Base-by-base conservation (phyloP, 495 filamentous ascomycete species). In the Aspergillus panamensis region DNA sequence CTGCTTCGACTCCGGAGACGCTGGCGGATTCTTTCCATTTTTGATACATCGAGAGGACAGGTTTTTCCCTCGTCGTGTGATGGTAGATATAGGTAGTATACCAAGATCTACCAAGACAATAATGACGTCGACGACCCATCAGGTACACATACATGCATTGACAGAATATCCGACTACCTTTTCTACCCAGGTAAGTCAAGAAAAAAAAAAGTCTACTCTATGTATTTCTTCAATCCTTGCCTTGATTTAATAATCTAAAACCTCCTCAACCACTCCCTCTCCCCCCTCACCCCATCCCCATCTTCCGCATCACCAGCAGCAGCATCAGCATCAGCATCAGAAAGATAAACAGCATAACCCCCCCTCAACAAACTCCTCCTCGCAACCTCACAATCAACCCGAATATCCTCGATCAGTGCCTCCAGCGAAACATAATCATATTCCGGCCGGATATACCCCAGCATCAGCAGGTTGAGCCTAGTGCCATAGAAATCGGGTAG, bases 381-480 rank as follows among this genome's bases (percentile, higher is more conserved):
- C 19, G 91, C 87, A 51, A 98, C 92, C 66, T 89, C 84, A 66
- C 93, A 92, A 74, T 98, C 94, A 52, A 87, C 75, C 57, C 81
- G 79, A 62, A 98, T 98, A 74, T 98, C 94, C 62, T 87, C 82
- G 37, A 97, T 83, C 69, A 98, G 69, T 25, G 84, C 85, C 53
- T 97, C 92, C 65, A 89, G 76, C 48, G 82, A 85, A 31, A 86
- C 82, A 73, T 98, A 98, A 71, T 97, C 91, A 64, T 82, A 85
- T 68, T 98, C 94, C 10, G 88, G 86, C 40, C 94, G 83, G 39
- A 98, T 91, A 70, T 87, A 97, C 14, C 94, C 94, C 54, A 92
- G 68, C 58, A 98, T 82, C 20, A 89, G 63, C 6, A 97, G 77
- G 50, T 89, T 85, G 77, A 98, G 87, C 49, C 81, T 76, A 7